Evolutionary conservation across 805 yeast genomes (phyloP).

Genomic region (Pichia membranifaciens): DNA sequence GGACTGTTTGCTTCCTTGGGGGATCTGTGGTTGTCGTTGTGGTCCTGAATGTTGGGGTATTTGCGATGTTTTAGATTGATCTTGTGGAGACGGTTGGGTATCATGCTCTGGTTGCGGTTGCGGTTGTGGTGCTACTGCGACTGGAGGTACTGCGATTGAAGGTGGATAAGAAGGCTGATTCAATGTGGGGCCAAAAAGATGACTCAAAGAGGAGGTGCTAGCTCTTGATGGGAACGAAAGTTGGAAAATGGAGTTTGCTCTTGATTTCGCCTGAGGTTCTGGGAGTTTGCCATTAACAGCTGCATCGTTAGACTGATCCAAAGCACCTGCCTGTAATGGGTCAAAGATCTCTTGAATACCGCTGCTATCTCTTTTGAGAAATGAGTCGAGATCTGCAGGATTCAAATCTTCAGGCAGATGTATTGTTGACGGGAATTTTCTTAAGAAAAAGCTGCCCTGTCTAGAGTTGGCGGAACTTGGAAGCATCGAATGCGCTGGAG

Average conservation of each 20-base stretch:
- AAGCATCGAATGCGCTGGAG: neutral
- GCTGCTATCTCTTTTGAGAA: slow-evolving; percentile 32
- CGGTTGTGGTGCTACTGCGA: too few relatives aligned
- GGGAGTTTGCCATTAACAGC: neutral
- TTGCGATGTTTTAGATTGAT: neutral
- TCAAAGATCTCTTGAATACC: slow-evolving; percentile 5
- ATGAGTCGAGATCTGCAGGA: slow-evolving; percentile 31
- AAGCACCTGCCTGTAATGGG: neutral
- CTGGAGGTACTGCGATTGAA: too few relatives aligned
- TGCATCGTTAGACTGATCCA: neutral
- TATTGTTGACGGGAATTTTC: slow-evolving; percentile 28
- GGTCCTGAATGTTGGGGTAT: too few relatives aligned
- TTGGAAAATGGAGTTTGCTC: slow-evolving; percentile 17
- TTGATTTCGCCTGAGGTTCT: neutral
- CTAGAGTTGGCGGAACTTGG: slow-evolving; percentile 17
- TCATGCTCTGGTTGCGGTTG: neutral
- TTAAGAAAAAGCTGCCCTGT: slow-evolving; percentile 26
- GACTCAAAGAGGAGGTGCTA: neutral
- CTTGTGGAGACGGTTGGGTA: neutral
- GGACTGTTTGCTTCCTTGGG: neutral
- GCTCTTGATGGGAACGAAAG: slow-evolving; percentile 7
- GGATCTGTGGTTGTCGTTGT: too few relatives aligned
- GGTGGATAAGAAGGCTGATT: too few relatives aligned
- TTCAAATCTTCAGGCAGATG: slow-evolving; percentile 25
- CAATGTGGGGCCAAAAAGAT: too few relatives aligned